Base-by-base conservation (phyloP, 2,329 filamentous ascomycete species). In the Endoconidiophora polonica region DNA sequence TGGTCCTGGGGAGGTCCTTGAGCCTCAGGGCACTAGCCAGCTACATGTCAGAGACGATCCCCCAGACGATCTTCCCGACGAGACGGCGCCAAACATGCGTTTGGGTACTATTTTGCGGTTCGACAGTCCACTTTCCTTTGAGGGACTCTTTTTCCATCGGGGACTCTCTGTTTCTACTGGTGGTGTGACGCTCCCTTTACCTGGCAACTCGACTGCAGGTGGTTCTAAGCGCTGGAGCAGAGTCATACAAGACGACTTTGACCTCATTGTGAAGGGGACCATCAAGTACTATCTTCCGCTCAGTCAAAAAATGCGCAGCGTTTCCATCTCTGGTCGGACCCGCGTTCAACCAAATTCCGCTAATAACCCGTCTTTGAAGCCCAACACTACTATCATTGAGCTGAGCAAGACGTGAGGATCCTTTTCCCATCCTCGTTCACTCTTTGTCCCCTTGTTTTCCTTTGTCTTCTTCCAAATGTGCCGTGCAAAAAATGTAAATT, bases 211-310 rank as follows among this genome's bases (percentile, higher is more conserved):
- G 58, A 96, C 91, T 0, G 80, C 86, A 41, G 83, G 84, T 39
- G 91, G 90, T 6, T 81, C 81, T 1, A 79, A 83, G 59, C 78
- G 88, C 10, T 98, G 91, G 91, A 86, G 94, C 61, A 76, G 79
- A 53, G 88, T 96, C 44, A 71, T 95, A 46, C 78, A 93, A 56
- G 84, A 95, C 62, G 85, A 90, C 42, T 98, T 96, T 58, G 86
- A 95, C 57, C 73, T 98, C 45, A 90, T 96, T 54, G 76, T 98
- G 40, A 81, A 91, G 58, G 91, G 91, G 20, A 83, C 91, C 12
- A 71, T 98, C 57, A 87, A 88, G 60, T 98, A 98, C 59, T 75
- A 68, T 26, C 66, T 81, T 33, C 77, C 77, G 2, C 65, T 81
- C 48, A 81, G 75, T 57, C 73, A 75, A 56, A 72, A 70, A 49